A percentile compares a stretch with the other conserved stretches of the same genome.
Evolutionary conservation across 148 eudicot genomes (phyloP).

Genomic region (Chenopodium album): DNA sequence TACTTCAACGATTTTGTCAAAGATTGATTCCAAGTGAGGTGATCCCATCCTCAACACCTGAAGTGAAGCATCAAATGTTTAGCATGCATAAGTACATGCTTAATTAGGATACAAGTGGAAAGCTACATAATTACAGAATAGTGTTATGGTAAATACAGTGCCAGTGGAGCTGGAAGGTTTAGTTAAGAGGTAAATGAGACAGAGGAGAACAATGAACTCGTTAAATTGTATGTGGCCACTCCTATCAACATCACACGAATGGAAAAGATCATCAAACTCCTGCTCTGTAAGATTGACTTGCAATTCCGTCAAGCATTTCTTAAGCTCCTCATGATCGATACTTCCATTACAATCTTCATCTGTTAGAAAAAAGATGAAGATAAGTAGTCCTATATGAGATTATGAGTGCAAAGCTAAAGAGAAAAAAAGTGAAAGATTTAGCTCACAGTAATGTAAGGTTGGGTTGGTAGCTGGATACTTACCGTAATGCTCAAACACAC

Average conservation of each 20-base stretch:
- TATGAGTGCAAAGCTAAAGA: background rate
- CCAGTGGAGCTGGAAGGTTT: constrained; percentile 41
- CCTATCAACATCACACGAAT: constrained; percentile 55
- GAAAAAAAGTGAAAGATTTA: background rate
- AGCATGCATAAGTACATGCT: constrained; percentile 5
- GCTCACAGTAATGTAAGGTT: background rate
- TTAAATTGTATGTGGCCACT: constrained; percentile 55
- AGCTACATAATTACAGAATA: background rate
- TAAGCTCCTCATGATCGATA: constrained; percentile 54
- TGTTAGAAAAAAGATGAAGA: constrained; percentile 6
- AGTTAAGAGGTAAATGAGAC: constrained; percentile 51
- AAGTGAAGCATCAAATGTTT: constrained; percentile 15
- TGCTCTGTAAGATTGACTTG: constrained; percentile 38
- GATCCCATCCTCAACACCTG: constrained; percentile 43
- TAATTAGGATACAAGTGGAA: background rate
- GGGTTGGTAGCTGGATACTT: constrained; percentile 27
- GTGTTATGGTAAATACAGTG: constrained; percentile 23
- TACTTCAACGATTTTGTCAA: constrained; percentile 52
- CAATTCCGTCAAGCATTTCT: constrained; percentile 47
- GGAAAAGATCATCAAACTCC: constrained; percentile 64
- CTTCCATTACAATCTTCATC: constrained; percentile 57
- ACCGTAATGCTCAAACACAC: constrained; percentile 58
- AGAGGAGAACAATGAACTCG: constrained; percentile 64
- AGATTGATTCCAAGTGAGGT: constrained; percentile 51
- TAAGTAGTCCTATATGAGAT: background rate